These are phyloP conservation scores for Gossypium sturtianum DNA, from an alignment of 345 rosid species.

Conservation along the genomic window DNA sequence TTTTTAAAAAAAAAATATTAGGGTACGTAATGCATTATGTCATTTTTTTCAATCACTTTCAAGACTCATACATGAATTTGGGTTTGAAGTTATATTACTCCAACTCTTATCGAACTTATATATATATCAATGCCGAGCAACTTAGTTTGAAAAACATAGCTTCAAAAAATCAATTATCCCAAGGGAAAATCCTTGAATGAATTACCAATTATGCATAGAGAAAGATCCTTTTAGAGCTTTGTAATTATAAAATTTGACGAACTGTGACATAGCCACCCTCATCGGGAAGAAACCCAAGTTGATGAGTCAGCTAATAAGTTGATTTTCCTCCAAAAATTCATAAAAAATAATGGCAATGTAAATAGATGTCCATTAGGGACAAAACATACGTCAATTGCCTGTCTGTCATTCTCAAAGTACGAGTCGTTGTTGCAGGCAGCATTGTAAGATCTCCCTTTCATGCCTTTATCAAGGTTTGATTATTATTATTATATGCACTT, in stretches of 20 bases:
- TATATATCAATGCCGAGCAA: no score
- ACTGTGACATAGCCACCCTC: not conserved
- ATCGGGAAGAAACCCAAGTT: not conserved
- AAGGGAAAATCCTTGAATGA: not conserved
- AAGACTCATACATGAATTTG: no score
- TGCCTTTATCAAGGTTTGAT: not conserved
- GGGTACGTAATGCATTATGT: no score
- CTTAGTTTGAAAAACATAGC: no score
- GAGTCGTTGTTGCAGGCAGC: not conserved
- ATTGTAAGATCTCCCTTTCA: constrained; percentile 3
- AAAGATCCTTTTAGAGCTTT: not conserved
- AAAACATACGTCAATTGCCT: not conserved
- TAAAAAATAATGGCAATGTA: not conserved
- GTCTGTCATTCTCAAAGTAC: constrained; percentile 5
- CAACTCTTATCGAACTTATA: no score
- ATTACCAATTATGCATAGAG: not conserved
- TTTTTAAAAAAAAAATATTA: no score
- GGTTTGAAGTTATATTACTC: no score
- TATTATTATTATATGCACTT: not conserved
- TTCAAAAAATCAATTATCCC: not conserved
- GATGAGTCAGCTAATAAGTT: no score
- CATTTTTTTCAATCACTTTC: no score
- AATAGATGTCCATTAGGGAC: not conserved
- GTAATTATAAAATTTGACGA: not conserved
- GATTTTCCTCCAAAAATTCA: no score